Percentiles rank a stretch among this genome's conserved stretches.
Evolutionary conservation across 2,329 filamentous ascomycete genomes (phyloP).

Genomic region (Teratosphaeria gauchensis): DNA sequence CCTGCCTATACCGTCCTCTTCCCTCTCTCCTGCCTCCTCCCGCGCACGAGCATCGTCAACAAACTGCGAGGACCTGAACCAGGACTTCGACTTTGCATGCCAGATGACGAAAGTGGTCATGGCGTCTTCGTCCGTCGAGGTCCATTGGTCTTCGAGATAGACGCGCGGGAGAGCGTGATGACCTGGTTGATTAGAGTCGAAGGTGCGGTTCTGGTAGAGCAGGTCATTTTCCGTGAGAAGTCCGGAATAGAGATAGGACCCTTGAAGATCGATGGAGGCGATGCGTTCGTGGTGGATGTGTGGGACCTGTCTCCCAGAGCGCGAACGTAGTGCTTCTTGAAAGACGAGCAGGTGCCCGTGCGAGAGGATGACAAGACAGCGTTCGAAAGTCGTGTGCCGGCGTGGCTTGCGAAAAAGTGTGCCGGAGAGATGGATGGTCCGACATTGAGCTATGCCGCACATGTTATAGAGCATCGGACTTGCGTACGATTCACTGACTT

Average conservation of each 20-base stretch:
- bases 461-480: constrained; percentile 57
- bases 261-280: constrained; percentile 47
- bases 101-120: constrained; percentile 60
- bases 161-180: constrained; percentile 50
- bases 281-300: constrained; percentile 56
- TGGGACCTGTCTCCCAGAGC: constrained; percentile 45
- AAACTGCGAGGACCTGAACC: constrained; percentile 36
- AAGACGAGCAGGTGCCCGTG: constrained; percentile 54
- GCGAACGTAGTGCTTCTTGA: constrained; percentile 47
- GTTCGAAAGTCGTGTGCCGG: constrained; percentile 51
- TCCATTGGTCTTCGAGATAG: constrained; percentile 53
- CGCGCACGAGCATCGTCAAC: constrained; percentile 21
- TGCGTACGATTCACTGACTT: constrained; percentile 54
- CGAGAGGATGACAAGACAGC: constrained; percentile 51
- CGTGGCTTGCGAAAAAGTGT: constrained; percentile 55
- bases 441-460: constrained; percentile 54
- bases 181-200: constrained; percentile 53
- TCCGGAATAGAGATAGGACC: constrained; percentile 58
- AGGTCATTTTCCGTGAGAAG: constrained; percentile 53
- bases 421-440: constrained; percentile 53
- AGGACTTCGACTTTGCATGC: constrained; percentile 48
- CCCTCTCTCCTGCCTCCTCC: background rate
- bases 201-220: constrained; percentile 54
- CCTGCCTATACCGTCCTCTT: constrained; percentile 3
- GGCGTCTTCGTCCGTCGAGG: constrained; percentile 53